These are phyloP conservation scores for Asterophora parasitica DNA, from an alignment of 768 basidiomycete species.

Conservation along the genomic window DNA sequence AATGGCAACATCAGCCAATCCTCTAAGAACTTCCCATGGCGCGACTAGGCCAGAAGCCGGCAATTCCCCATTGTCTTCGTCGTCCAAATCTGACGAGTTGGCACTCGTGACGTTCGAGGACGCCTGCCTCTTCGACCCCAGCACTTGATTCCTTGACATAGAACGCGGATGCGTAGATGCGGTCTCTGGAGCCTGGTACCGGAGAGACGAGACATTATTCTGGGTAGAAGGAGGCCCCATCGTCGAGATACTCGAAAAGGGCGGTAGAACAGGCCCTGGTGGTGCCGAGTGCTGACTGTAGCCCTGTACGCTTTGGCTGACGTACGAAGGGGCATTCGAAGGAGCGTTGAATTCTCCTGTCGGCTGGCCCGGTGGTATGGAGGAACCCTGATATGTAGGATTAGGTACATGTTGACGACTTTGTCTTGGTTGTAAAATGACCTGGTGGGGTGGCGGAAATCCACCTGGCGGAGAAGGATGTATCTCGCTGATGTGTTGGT, in stretches of 20 bases:
- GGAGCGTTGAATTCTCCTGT: constrained; percentile 39
- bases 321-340: constrained; percentile 38
- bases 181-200: constrained; percentile 48
- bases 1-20: constrained; percentile 76
- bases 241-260: constrained; percentile 64
- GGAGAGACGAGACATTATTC: constrained; percentile 53
- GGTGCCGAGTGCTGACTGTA: constrained; percentile 27
- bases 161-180: constrained; percentile 24
- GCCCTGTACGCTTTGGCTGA: constrained; percentile 33
- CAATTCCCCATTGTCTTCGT: constrained; percentile 75
- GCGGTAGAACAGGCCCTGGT: constrained; percentile 57
- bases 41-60: constrained; percentile 80
- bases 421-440: constrained; percentile 9
- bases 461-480: constrained; percentile 36
- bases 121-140: constrained; percentile 55
- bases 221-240: constrained; percentile 45
- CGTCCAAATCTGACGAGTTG: constrained; percentile 81
- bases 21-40: constrained; percentile 81
- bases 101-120: constrained; percentile 71
- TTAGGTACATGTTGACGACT: constrained; percentile 22
- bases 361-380: constrained; percentile 28
- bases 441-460: constrained; percentile 28
- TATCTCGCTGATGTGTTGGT: constrained; percentile 34
- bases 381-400: constrained; percentile 31
- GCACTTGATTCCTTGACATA: constrained; percentile 29